Base-by-base conservation (phyloP, 1,139 yeast species). In the Hemisphaericaspora lyxosophila region DNA sequence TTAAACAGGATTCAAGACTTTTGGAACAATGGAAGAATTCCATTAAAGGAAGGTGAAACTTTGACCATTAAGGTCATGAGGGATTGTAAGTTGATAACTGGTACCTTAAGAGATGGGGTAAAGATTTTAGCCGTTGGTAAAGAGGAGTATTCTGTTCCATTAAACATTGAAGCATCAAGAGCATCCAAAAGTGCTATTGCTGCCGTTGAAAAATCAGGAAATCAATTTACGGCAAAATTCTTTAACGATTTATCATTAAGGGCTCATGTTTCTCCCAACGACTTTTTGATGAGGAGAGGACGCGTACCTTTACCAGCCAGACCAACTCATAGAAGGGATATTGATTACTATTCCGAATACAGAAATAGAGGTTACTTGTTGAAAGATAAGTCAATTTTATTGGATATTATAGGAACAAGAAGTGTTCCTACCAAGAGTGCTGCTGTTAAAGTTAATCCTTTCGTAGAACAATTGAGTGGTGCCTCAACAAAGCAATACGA, bases 281-380 rank as follows among this genome's bases (percentile, higher is more conserved):
- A 80, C 57, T 83, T 81, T 50, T 60, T 85, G 37, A 63, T 73
- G 45, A 82, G 75, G 50, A 82, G 78, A 54, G 96, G 94, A 15
- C 79, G 89, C 47, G 64, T 90, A 17, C 97, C 97, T 20, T 63
- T 88, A 47, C 82, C 80, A 38, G 94, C 97, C 4, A 78, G 90
- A 61, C 98, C 98, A 17, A 84, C 83, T 7, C 82, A 78, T 50
- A 79, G 87, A 62, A 83, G 87, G 65, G 89, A 85, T 54, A 82
- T 92, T 44, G 80, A 78, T 45, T 88, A 73, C 62, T 92, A 92
- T 64, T 78, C 92, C 33, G 75, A 79, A 57, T 75, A 76, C 5
- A 81, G 73, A 26, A 81, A 80, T 55, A 76, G 89, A 48, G 97
- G 98, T 3, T 90, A 87, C 57, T 67, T 90, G 51, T 62, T 67